Base-by-base conservation (phyloP, 371 early-diverging fungal species). In the Apophysomyces variabilis region DNA sequence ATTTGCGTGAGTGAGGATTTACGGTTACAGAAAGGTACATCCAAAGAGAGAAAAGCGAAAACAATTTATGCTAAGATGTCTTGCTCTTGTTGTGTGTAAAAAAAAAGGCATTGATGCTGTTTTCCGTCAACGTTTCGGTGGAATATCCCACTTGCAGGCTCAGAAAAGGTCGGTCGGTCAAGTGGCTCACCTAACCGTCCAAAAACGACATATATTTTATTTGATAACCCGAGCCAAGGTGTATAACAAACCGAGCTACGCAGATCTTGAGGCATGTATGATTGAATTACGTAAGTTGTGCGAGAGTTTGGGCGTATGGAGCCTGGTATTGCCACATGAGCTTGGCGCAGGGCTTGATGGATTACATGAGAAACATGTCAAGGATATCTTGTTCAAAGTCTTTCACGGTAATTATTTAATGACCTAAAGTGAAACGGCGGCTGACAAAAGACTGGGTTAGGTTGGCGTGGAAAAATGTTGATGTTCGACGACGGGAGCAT, bases 161-260 rank as follows among this genome's bases (percentile, higher is more conserved):
- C 79, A 72, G 26, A 78, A 75, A 59, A 73, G 66, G 43, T 50
- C 62, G 9, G 74, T 78, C 3, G 79, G 74, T 21, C 72, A 78
- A 58, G 69, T 78, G 0, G 74, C 65, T 7, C 64, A 66, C 37
- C 13, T 67, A 12, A 57, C 63, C 1, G 54, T 54, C 9, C 39
- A 62, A 5, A 70, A 73, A 46, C 68, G 70, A 11, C 70, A 71
- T 45, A 64, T 75, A 7, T 78, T 75, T 61, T 78, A 72, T 65
- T 43, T 78, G 2, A 67, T 75, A 5, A 67, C 72, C 8, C 63
- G 66, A 50, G 67, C 66, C 21, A 75, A 73, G 57, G 68, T 67
- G 3, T 78, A 73, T 56, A 78, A 73, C 45, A 64, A 68, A 43
- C 60, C 79, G 7, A 73, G 56, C 46, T 68, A 68, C 44, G 21